Evolutionary conservation across 257 asterid species (phyloP).

Genomic region (Primulina tabacum): DNA sequence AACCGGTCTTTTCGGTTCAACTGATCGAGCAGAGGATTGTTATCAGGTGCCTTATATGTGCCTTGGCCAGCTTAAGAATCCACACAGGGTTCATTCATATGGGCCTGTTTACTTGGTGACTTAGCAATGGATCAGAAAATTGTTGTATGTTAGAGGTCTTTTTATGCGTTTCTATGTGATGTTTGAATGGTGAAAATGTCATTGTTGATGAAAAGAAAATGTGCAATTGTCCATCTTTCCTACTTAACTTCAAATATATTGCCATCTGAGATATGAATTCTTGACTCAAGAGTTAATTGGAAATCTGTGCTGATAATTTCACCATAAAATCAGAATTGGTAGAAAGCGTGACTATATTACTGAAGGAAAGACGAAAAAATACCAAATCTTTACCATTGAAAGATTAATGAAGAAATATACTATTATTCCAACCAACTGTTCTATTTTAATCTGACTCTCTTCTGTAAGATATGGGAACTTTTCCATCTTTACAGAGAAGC

Average conservation of each 20-base stretch:
- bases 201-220: conserved; percentile 20
- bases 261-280: not conserved
- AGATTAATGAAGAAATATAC: not conserved
- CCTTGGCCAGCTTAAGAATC: conserved; percentile 39
- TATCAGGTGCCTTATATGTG: conserved; percentile 52
- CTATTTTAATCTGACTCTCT: conserved; percentile 28
- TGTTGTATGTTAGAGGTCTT: not conserved
- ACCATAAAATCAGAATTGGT: not conserved
- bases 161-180: not conserved
- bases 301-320: not conserved
- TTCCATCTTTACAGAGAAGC: conserved; percentile 55
- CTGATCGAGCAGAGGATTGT: conserved; percentile 30
- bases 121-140: conserved; percentile 24
- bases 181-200: not conserved
- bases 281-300: not conserved
- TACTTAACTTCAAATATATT: not conserved
- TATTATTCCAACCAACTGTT: conserved; percentile 8
- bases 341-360: not conserved
- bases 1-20: conserved; percentile 33
- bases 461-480: conserved; percentile 35
- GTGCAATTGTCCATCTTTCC: not conserved
- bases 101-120: conserved; percentile 84
- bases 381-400: not conserved
- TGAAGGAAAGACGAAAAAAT: not conserved
- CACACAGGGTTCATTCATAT: conserved; percentile 44